A percentile compares a stretch with the other conserved stretches of the same genome.
phyloP scores from a whole-genome alignment of 805 yeast species.

The Saccharomycopsis amapae region DNA sequence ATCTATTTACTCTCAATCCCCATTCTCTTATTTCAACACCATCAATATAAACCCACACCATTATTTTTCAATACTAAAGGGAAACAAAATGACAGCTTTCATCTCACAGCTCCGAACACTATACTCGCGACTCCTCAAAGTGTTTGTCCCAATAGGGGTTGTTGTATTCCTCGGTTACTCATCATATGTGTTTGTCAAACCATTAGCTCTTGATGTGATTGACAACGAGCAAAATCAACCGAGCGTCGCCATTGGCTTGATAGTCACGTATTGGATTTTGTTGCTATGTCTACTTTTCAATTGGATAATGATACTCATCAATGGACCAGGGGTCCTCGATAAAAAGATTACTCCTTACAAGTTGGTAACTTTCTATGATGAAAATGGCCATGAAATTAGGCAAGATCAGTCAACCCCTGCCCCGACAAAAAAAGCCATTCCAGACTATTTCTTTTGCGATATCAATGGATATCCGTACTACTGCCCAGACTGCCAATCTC shows the following conservation, averaged over 20 bases:
- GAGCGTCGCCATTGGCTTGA: slow-evolving; percentile 1
- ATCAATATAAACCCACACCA: not conserved
- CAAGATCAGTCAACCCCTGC: not conserved
- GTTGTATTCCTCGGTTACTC: slow-evolving; percentile 9
- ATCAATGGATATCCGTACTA: slow-evolving; percentile 67
- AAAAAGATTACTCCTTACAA: slow-evolving; percentile 15
- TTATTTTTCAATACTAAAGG: too few species aligned
- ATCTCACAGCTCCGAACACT: not conserved
- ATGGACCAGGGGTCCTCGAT: slow-evolving; percentile 16
- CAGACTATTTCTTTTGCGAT: slow-evolving; percentile 61
- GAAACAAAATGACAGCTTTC: too few species aligned
- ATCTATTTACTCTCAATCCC: not conserved
- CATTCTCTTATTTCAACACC: too few species aligned
- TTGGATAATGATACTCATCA: slow-evolving; percentile 16
- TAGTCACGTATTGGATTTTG: slow-evolving; percentile 12
- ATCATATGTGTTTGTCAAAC: slow-evolving; percentile 10
- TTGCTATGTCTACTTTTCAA: slow-evolving; percentile 7
- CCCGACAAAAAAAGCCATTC: slow-evolving; percentile 25
- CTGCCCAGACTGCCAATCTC: slow-evolving; percentile 60
- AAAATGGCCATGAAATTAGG: slow-evolving; percentile 8
- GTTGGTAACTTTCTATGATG: slow-evolving; percentile 15
- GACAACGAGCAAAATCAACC: not conserved
- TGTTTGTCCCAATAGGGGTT: slow-evolving; percentile 10
- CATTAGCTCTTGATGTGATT: slow-evolving; percentile 4
- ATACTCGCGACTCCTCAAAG: not conserved